phyloP scores from a whole-genome alignment of 805 yeast genomes.

The Teunomyces lycoperdinae region DNA sequence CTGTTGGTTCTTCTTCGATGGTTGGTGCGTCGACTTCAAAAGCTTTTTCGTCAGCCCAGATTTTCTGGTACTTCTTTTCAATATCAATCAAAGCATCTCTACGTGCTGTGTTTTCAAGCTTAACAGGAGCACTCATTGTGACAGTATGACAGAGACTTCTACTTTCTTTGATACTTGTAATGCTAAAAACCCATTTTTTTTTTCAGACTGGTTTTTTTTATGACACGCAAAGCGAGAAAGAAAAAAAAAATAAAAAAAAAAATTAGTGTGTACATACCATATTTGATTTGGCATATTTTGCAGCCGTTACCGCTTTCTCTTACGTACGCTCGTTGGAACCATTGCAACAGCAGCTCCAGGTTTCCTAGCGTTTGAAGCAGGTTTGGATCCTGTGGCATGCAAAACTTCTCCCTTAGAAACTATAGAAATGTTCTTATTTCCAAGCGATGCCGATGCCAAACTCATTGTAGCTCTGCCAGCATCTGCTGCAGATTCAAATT shows the following conservation, averaged over 20 bases:
- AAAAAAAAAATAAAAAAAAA: background rate
- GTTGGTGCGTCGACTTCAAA: slow-evolving; percentile 90
- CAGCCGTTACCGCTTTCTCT: slow-evolving; percentile 3
- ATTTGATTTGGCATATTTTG: background rate
- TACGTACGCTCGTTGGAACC: slow-evolving; percentile 8
- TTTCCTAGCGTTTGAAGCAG: no score
- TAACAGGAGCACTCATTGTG: slow-evolving; percentile 40
- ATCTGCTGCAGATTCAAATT: slow-evolving; percentile 37
- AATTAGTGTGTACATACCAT: background rate
- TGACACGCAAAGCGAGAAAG: background rate
- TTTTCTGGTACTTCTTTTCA: slow-evolving; percentile 82
- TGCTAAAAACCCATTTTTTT: background rate
- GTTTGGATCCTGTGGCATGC: background rate
- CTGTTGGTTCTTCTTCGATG: slow-evolving; percentile 51
- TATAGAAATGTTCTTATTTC: slow-evolving; percentile 24
- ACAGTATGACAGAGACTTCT: slow-evolving; percentile 6
- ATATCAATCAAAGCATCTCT: slow-evolving; percentile 89
- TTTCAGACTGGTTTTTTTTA: background rate
- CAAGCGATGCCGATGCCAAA: slow-evolving; percentile 38
- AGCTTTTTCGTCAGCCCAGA: slow-evolving; percentile 83
- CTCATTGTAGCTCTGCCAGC: slow-evolving; percentile 53
- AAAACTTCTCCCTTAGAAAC: slow-evolving; percentile 3
- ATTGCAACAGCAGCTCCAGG: background rate
- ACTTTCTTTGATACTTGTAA: background rate
- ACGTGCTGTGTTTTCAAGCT: slow-evolving; percentile 72